Evolutionary conservation across 2,329 filamentous ascomycete genomes (phyloP).

Genomic region (Ustulina deusta): DNA sequence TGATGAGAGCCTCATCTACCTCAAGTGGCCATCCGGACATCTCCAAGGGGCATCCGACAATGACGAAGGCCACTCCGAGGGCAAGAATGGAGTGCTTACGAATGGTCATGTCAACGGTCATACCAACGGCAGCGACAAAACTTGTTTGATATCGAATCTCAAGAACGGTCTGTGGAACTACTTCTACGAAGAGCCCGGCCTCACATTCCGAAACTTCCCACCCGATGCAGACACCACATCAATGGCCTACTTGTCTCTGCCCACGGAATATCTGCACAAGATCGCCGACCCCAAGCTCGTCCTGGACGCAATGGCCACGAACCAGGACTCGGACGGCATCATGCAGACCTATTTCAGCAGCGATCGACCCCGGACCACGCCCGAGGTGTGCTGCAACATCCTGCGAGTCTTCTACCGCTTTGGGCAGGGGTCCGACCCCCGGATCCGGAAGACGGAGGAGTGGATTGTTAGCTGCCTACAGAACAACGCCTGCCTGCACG

Average conservation of each 20-base stretch:
- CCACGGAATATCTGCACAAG: conserved; percentile 23
- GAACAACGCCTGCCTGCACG: conserved; percentile 39
- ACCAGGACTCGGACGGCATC: conserved; percentile 38
- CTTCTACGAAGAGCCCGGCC: conserved; percentile 38
- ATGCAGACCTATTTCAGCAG: conserved; percentile 42
- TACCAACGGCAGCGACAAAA: neutral
- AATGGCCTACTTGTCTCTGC: conserved; percentile 41
- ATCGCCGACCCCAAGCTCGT: conserved; percentile 26
- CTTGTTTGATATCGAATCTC: neutral
- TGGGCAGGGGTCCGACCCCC: conserved; percentile 36
- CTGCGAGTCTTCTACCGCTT: conserved; percentile 42
- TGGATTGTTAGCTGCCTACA: conserved; percentile 40
- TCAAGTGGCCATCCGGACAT: conserved; percentile 39
- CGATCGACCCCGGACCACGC: conserved; percentile 37
- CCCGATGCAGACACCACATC: conserved; percentile 45
- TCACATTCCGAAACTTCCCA: conserved; percentile 36
- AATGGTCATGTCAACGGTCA: neutral
- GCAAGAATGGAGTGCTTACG: neutral
- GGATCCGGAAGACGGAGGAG: conserved; percentile 35
- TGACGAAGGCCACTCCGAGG: conserved; percentile 6
- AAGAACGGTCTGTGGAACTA: conserved; percentile 36
- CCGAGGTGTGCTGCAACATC: conserved; percentile 45
- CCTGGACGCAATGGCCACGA: conserved; percentile 34
- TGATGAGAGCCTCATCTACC: conserved; percentile 37
- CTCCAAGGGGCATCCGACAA: neutral